phyloP scores from a whole-genome alignment of 257 asterid species.

The Nicotiana obtusifolia region DNA sequence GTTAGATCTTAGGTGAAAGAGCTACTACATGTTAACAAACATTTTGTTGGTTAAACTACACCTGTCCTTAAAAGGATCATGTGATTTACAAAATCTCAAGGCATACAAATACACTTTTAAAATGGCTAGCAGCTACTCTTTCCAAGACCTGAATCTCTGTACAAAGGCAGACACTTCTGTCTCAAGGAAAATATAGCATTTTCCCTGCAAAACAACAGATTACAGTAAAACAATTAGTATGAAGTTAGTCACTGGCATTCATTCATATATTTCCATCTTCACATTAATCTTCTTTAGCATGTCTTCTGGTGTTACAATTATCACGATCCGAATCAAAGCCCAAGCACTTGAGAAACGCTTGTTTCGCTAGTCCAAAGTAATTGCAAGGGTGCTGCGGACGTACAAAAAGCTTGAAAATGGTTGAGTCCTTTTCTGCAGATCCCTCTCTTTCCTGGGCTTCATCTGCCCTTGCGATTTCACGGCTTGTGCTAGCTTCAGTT shows the following conservation, averaged over 20 bases:
- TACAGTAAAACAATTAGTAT: neutral
- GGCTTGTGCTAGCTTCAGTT: constrained; percentile 18
- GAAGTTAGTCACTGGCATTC: neutral
- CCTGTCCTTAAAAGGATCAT: neutral
- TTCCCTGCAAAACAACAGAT: constrained; percentile 1
- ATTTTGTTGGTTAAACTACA: neutral
- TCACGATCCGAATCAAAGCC: constrained; percentile 44
- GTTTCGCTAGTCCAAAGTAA: constrained; percentile 41
- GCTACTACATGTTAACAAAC: neutral
- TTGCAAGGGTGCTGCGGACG: constrained; percentile 55
- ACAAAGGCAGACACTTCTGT: neutral
- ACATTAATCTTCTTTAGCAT: constrained; percentile 43
- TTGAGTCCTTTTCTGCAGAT: constrained; percentile 20
- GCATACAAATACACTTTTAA: neutral
- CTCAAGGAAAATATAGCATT: neutral
- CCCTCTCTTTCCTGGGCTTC: constrained; percentile 17
- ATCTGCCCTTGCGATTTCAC: constrained; percentile 19
- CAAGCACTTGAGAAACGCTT: constrained; percentile 54
- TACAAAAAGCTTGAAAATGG: constrained; percentile 9
- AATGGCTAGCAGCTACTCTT: neutral
- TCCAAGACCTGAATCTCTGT: neutral
- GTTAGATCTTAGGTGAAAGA: neutral
- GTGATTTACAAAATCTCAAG: neutral
- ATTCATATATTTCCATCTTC: too few species aligned
- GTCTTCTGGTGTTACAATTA: constrained; percentile 20